A percentile compares a stretch with the other conserved stretches of the same genome.
These are phyloP conservation scores for Alternaria sp. DNA, from an alignment of 2,329 filamentous ascomycete genomes.

Conservation along the genomic window DNA sequence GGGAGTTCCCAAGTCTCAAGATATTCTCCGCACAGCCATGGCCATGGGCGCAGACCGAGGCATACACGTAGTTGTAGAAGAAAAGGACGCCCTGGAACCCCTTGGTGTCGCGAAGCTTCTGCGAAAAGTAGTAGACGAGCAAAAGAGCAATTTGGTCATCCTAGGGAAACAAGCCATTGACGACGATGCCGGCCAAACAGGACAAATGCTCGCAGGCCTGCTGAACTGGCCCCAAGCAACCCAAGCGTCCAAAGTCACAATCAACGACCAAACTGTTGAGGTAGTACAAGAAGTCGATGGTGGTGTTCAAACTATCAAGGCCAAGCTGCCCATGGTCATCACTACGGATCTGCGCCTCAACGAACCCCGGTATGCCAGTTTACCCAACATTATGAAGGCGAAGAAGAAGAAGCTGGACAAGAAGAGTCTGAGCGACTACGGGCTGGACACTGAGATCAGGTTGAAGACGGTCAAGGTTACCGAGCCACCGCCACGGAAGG, in stretches of 20 bases:
- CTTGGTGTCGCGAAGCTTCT: slow-evolving; percentile 92
- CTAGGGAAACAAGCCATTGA: slow-evolving; percentile 99
- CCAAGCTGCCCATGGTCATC: slow-evolving; percentile 89
- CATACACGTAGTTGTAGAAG: slow-evolving; percentile 74
- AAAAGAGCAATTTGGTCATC: slow-evolving; percentile 91
- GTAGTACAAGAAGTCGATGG: slow-evolving; percentile 96
- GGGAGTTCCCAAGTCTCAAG: slow-evolving; percentile 85
- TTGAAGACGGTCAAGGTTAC: slow-evolving; percentile 89
- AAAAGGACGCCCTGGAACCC: slow-evolving; percentile 82
- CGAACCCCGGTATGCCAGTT: slow-evolving; percentile 90
- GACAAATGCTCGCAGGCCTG: slow-evolving; percentile 95
- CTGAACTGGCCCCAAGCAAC: slow-evolving; percentile 95
- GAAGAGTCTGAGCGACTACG: slow-evolving; percentile 80
- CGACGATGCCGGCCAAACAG: slow-evolving; percentile 93
- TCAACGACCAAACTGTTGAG: slow-evolving; percentile 74
- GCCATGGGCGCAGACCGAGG: slow-evolving; percentile 96
- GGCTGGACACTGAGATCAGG: slow-evolving; percentile 76
- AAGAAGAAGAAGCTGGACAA: slow-evolving; percentile 99
- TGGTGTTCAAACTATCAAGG: slow-evolving; percentile 86
- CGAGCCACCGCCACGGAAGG: slow-evolving; percentile 88
- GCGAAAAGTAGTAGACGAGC: slow-evolving; percentile 77
- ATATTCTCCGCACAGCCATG: slow-evolving; percentile 94
- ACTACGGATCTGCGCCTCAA: slow-evolving; percentile 96
- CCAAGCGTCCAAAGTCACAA: slow-evolving; percentile 84
- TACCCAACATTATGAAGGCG: slow-evolving; percentile 99